Percentiles rank a stretch among this genome's conserved stretches.
phyloP scores from a whole-genome alignment of 129 eudicot genomes.

The Chrysanthemum makinoi region DNA sequence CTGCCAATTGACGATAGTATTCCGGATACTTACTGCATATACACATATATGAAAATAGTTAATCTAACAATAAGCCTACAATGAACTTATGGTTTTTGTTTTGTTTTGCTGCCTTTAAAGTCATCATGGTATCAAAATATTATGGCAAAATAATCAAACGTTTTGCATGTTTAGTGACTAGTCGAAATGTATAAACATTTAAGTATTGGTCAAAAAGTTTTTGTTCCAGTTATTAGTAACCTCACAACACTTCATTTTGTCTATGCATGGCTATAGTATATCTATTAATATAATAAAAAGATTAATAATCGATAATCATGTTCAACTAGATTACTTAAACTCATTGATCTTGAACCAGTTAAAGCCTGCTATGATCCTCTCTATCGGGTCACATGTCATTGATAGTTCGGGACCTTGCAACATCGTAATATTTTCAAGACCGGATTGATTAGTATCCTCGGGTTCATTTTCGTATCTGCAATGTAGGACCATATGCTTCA shows the following conservation, averaged over 20 bases:
- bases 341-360: conserved; percentile 21
- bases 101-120: background rate
- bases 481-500: background rate
- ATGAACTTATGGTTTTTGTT: too few species aligned
- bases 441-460: background rate
- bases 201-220: too few species aligned
- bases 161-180: too few species aligned
- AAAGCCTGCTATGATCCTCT: conserved; percentile 24
- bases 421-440: conserved; percentile 1
- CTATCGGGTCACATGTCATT: conserved; percentile 4
- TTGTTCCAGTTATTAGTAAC: too few species aligned
- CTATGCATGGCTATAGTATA: too few species aligned
- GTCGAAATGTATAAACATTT: too few species aligned
- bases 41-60: background rate
- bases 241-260: too few species aligned
- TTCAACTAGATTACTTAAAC: conserved; percentile 17
- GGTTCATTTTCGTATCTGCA: conserved; percentile 14
- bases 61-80: background rate
- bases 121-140: too few species aligned
- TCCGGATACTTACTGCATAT: conserved; percentile 17
- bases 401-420: conserved; percentile 12
- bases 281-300: too few species aligned
- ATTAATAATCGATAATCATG: background rate
- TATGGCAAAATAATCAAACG: too few species aligned
- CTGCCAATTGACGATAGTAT: conserved; percentile 14